Percentiles rank a stretch among this genome's conserved stretches.
Evolutionary conservation across 805 yeast genomes (phyloP).

Genomic region (Ogataea nonfermentans): DNA sequence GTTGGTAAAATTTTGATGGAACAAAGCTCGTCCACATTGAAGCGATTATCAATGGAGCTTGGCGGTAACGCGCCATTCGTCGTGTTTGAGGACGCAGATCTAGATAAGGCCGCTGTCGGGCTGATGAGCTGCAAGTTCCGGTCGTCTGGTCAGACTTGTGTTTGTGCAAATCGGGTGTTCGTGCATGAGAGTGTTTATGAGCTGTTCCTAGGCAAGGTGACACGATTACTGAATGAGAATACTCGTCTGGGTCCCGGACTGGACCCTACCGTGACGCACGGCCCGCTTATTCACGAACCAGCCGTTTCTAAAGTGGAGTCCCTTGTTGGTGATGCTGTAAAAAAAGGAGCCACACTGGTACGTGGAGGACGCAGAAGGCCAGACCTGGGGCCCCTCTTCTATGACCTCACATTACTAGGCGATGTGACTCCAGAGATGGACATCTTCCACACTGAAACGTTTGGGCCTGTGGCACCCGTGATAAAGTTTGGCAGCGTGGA

Average conservation of each 20-base stretch:
- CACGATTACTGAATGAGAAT: slow-evolving; percentile 39
- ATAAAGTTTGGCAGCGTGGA: slow-evolving; percentile 54
- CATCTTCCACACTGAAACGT: slow-evolving; percentile 63
- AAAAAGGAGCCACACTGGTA: slow-evolving; percentile 58
- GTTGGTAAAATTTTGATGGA: slow-evolving; percentile 66
- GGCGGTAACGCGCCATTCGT: slow-evolving; percentile 84
- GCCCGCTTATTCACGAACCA: slow-evolving; percentile 63
- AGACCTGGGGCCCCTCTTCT: slow-evolving; percentile 65
- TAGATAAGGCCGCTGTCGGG: slow-evolving; percentile 62
- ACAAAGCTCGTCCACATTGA: slow-evolving; percentile 58
- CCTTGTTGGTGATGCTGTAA: slow-evolving; percentile 62
- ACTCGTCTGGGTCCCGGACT: slow-evolving; percentile 64
- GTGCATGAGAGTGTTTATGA: slow-evolving; percentile 63
- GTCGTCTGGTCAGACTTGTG: slow-evolving; percentile 77
- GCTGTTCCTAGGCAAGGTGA: slow-evolving; percentile 49
- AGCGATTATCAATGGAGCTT: slow-evolving; percentile 68
- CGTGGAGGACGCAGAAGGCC: slow-evolving; percentile 57
- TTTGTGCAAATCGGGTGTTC: slow-evolving; percentile 69
- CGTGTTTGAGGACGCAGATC: slow-evolving; percentile 67
- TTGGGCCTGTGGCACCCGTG: slow-evolving; percentile 76
- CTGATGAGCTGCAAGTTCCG: slow-evolving; percentile 65
- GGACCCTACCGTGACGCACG: slow-evolving; percentile 58
- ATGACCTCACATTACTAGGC: slow-evolving; percentile 60
- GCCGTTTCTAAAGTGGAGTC: slow-evolving; percentile 56
- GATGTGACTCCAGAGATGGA: slow-evolving; percentile 56